Evolutionary conservation across 1,284 basidiomycete species (phyloP).

Genomic region (Cronartium quercuum): DNA sequence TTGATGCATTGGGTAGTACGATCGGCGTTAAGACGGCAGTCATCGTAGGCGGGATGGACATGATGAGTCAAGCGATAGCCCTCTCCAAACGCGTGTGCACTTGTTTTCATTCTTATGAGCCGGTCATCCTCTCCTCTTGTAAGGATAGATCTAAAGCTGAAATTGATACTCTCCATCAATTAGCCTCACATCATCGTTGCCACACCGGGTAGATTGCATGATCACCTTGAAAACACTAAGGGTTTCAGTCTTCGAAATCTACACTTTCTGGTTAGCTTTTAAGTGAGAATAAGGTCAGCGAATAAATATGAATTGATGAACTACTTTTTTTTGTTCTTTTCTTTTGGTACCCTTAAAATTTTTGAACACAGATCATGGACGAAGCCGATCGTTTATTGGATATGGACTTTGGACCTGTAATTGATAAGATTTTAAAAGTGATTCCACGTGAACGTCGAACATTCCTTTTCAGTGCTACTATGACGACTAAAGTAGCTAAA

Average conservation of each 20-base stretch:
- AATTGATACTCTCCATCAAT: constrained; percentile 48
- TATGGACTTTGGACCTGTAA: constrained; percentile 94
- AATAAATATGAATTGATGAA: constrained; percentile 1
- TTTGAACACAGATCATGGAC: constrained; percentile 68
- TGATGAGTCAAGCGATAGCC: constrained; percentile 85
- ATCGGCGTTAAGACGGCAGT: constrained; percentile 88
- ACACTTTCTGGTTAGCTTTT: constrained; percentile 71
- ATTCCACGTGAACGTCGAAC: constrained; percentile 92
- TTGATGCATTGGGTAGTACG: constrained; percentile 83
- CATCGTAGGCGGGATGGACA: constrained; percentile 92
- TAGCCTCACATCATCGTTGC: constrained; percentile 92
- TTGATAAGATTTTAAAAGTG: constrained; percentile 93
- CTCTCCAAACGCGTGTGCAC: constrained; percentile 64
- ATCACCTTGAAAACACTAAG: constrained; percentile 97
- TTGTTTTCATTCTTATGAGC: not conserved
- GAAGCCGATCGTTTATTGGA: constrained; percentile 95
- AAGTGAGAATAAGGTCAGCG: not conserved
- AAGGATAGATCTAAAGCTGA: constrained; percentile 46
- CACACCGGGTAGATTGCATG: constrained; percentile 87
- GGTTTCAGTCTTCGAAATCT: constrained; percentile 83
- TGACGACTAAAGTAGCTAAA: constrained; percentile 98
- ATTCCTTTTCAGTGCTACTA: constrained; percentile 97
- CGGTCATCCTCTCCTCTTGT: not conserved
- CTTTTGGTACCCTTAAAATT: constrained; percentile 18
- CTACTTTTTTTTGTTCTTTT: not conserved